These are phyloP conservation scores for Colletotrichum neosansevieriae DNA, from an alignment of 2,329 filamentous ascomycete species.

Conservation along the genomic window DNA sequence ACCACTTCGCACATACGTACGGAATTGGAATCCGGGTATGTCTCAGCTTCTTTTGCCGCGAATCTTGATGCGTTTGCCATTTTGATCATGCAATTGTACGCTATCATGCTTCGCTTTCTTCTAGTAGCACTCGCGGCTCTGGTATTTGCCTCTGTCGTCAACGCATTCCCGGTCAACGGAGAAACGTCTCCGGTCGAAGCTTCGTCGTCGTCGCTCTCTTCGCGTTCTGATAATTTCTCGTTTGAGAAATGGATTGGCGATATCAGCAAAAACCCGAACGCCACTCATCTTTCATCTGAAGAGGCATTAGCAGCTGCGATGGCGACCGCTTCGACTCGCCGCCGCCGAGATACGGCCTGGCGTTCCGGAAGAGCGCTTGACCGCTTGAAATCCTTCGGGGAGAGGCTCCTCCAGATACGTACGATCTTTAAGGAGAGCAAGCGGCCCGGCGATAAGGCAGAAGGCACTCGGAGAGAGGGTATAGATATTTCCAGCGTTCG, in stretches of 20 bases:
- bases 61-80: too few relatives aligned
- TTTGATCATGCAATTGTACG: background rate
- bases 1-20: background rate
- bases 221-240: background rate
- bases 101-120: background rate
- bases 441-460: background rate
- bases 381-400: background rate
- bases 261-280: background rate
- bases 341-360: background rate
- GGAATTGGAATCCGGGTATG: background rate
- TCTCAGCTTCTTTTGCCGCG: too few relatives aligned
- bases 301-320: background rate
- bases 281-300: background rate
- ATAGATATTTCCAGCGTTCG: background rate
- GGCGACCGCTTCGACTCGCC: background rate
- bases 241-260: slow-evolving; percentile 17
- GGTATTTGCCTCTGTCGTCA: background rate
- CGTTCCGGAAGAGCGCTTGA: background rate
- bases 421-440: background rate
- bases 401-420: background rate
- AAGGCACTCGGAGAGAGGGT: background rate
- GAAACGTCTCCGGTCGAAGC: background rate
- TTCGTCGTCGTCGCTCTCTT: background rate
- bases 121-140: background rate
- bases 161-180: background rate